phyloP scores from a whole-genome alignment of 208 protist genomes.

The Trypanosoma platydactyli region DNA sequence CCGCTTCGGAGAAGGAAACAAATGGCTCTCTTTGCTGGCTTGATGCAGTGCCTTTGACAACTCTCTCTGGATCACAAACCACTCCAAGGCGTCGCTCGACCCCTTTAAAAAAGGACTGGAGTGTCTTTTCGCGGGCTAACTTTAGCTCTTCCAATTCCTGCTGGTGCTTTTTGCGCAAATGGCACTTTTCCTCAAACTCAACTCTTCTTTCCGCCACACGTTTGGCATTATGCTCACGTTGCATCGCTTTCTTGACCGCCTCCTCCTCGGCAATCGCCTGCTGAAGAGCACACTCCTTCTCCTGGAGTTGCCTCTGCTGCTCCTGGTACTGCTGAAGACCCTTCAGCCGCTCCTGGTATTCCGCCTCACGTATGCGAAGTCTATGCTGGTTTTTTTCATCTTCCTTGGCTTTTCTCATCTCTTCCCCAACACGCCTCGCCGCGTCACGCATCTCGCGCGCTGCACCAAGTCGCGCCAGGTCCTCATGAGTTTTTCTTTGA shows the following conservation, averaged over 20 bases:
- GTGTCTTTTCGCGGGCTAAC: constrained; percentile 45
- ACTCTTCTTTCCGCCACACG: constrained; percentile 57
- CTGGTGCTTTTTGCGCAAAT: constrained; percentile 33
- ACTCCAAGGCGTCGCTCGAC: constrained; percentile 69
- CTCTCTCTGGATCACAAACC: constrained; percentile 47
- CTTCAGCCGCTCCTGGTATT: constrained; percentile 61
- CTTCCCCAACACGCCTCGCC: constrained; percentile 34
- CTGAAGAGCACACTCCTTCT: constrained; percentile 49
- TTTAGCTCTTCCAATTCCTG: constrained; percentile 46
- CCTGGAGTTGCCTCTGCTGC: constrained; percentile 32
- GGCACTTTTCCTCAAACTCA: constrained; percentile 46
- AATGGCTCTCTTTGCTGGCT: constrained; percentile 50
- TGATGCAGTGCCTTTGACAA: constrained; percentile 61
- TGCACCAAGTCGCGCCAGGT: constrained; percentile 21
- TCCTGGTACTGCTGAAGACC: constrained; percentile 44
- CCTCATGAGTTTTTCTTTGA: constrained; percentile 17
- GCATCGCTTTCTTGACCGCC: constrained; percentile 35
- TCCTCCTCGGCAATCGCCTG: constrained; percentile 37
- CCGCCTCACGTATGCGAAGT: constrained; percentile 23
- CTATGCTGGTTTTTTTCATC: constrained; percentile 24
- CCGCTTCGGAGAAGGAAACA: constrained; percentile 43
- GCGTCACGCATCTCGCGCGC: constrained; percentile 34
- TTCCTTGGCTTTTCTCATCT: constrained; percentile 41
- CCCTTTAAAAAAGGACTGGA: constrained; percentile 70
- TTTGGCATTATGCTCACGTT: constrained; percentile 45